Evolutionary conservation across 768 basidiomycete genomes (phyloP).

Genomic region (Sporobolomyces phaffii): DNA sequence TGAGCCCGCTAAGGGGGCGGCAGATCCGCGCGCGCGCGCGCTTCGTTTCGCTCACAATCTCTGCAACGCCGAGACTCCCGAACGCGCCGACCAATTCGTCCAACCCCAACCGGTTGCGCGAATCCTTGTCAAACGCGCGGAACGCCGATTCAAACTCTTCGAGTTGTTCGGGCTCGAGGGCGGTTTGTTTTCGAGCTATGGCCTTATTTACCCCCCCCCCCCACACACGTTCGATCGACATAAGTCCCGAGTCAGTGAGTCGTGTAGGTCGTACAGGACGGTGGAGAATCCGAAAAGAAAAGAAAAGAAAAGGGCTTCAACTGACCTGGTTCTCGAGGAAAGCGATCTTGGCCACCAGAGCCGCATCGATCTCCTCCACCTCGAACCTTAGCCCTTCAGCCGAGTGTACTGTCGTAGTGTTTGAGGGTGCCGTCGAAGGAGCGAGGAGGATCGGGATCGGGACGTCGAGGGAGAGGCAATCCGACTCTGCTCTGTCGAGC

Average conservation of each 20-base stretch:
- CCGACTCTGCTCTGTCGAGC: conserved; percentile 63
- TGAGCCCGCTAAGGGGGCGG: conserved; percentile 50
- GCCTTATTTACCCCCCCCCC: conserved; percentile 50
- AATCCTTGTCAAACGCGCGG: conserved; percentile 92
- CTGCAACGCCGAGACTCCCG: conserved; percentile 87
- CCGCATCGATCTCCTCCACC: conserved; percentile 70
- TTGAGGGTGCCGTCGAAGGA: conserved; percentile 74
- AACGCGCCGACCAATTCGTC: conserved; percentile 90
- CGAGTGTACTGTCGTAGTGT: conserved; percentile 53
- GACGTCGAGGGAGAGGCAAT: conserved; percentile 78
- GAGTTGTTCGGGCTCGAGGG: conserved; percentile 87
- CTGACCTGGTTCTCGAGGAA: conserved; percentile 93
- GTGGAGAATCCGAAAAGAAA: neutral
- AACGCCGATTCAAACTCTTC: conserved; percentile 97
- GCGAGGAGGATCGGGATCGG: conserved; percentile 77
- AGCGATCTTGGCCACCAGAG: conserved; percentile 78
- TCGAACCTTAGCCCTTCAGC: conserved; percentile 85
- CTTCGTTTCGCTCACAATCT: conserved; percentile 72
- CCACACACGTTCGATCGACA: neutral
- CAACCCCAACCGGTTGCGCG: conserved; percentile 74
- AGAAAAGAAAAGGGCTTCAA: neutral
- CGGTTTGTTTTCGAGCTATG: conserved; percentile 86
- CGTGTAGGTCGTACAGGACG: no score
- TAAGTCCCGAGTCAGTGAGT: no score
- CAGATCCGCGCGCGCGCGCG: no score